Evolutionary conservation across 495 filamentous ascomycete species (phyloP), one percentile per base, ranked within the genome.

Genomic region (Pyrenopolyporus hunteri): DNA sequence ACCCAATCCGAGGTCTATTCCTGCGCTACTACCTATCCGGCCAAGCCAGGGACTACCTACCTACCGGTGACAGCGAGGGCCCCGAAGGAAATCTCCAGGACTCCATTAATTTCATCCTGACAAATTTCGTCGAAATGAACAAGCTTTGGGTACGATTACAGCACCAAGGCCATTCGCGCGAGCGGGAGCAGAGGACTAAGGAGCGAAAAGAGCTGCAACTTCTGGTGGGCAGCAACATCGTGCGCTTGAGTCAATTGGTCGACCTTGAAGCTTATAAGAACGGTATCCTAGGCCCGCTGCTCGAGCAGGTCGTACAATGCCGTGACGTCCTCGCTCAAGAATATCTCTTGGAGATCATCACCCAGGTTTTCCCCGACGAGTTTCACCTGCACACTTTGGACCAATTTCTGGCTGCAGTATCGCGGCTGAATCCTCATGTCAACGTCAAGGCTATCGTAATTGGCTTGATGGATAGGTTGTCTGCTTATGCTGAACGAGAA

Each of bases 61-160:
- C 93, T 6, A 81, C 82, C 5, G 91, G 90, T 36, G 88, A 81
- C 52, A 84, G 91, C 1, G 93, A 97, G 64, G 93, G 93, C n/a
- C 90, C 93, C 4, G 92, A 98, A 67, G 94, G 94, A 4, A 98
- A 98, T 69, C 79, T 98, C 25, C 92, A 96, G 69, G 94, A 98
- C 74, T 96, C 92, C 11, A 95, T 98, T 68, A 97, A 89, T 73
- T 98, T 98, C 67, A 87, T 97, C 20, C 77, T 98, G 68, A 98
- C 94, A 47, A 98, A 98, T 67, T 98, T 98, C 69, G 96, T 98
- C 66, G 94, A 98, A 75, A 98, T 98, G 94, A 98, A 98, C 72
- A 98, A 98, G 81, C 84, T 98, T 28, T 98, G 94, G 94, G 94
- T 98, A 52, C 87, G 94, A 51, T 77, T 97, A 55, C 94, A 98